Conservation (phyloP, 805 yeast species). For the Zygoascus biomembranicola region DNA sequence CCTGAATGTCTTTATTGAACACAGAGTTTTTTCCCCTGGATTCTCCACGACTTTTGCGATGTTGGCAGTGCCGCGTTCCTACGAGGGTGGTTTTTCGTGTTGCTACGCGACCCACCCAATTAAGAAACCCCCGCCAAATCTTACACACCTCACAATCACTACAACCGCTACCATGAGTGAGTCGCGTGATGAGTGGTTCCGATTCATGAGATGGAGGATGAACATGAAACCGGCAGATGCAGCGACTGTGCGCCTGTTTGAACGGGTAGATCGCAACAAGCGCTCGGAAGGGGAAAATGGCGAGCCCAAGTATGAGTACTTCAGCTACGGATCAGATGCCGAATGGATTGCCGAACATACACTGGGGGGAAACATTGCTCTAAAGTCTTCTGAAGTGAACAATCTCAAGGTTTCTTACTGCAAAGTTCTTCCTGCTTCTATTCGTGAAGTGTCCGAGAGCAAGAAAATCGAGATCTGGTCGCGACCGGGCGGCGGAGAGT, state of each 20-base stretch:
- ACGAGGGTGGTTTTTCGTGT: not conserved
- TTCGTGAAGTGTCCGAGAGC: not conserved
- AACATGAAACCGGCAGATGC: slow-evolving; percentile 17
- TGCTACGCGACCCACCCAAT: not conserved
- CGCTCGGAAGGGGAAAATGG: not conserved
- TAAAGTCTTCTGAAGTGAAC: not conserved
- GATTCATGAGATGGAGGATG: slow-evolving; percentile 24
- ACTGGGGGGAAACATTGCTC: not conserved
- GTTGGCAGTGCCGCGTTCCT: no score
- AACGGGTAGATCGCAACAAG: slow-evolving; percentile 31
- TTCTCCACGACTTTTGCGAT: no score
- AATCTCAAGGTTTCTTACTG: not conserved
- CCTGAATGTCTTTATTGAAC: no score
- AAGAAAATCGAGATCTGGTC: slow-evolving; percentile 71
- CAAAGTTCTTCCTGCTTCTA: not conserved
- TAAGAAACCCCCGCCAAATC: not conserved
- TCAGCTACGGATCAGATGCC: not conserved
- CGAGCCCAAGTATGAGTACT: not conserved
- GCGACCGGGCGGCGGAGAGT: slow-evolving; percentile 24
- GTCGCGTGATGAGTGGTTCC: slow-evolving; percentile 36
- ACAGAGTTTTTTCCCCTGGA: no score
- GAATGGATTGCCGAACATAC: slow-evolving; percentile 2
- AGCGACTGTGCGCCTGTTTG: slow-evolving; percentile 55
- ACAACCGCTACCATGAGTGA: slow-evolving; percentile 26
- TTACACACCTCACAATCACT: not conserved